Evolutionary conservation across 306 rosid species (phyloP).

Genomic region (Sechiopsis laciniata): DNA sequence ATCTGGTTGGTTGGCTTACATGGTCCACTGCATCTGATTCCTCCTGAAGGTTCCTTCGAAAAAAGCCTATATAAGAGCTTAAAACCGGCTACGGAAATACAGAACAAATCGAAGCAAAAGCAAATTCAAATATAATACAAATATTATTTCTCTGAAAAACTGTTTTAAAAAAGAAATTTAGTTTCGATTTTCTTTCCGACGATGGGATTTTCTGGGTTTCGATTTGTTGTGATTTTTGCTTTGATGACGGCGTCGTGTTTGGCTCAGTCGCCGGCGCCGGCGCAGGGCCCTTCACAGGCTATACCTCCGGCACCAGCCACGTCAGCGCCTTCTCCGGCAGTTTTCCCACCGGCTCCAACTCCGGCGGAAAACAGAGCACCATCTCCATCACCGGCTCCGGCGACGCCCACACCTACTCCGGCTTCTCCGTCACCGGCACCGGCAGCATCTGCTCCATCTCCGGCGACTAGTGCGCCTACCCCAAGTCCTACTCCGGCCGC

Average conservation of each 20-base stretch:
- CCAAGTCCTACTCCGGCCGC: conserved; percentile 13
- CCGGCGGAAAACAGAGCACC: conserved; percentile 1
- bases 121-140: neutral
- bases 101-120: neutral
- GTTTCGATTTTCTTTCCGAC: neutral
- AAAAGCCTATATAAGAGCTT: neutral
- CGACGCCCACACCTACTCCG: conserved; percentile 7
- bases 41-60: neutral
- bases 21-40: conserved; percentile 10
- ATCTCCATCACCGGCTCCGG: neutral
- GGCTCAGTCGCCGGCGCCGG: conserved; percentile 18
- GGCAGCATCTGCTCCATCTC: neutral
- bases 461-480: neutral
- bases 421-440: neutral
- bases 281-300: neutral
- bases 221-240: neutral
- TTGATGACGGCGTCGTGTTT: conserved; percentile 5
- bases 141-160: neutral
- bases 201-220: conserved; percentile 23
- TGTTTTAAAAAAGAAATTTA: neutral
- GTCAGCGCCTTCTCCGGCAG: conserved; percentile 2
- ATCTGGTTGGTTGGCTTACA: neutral
- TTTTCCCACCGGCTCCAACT: neutral
- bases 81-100: neutral
- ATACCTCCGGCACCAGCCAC: conserved; percentile 1